Evolutionary conservation across 2,329 filamentous ascomycete genomes (phyloP).

Genomic region (Fusarium metavorans): DNA sequence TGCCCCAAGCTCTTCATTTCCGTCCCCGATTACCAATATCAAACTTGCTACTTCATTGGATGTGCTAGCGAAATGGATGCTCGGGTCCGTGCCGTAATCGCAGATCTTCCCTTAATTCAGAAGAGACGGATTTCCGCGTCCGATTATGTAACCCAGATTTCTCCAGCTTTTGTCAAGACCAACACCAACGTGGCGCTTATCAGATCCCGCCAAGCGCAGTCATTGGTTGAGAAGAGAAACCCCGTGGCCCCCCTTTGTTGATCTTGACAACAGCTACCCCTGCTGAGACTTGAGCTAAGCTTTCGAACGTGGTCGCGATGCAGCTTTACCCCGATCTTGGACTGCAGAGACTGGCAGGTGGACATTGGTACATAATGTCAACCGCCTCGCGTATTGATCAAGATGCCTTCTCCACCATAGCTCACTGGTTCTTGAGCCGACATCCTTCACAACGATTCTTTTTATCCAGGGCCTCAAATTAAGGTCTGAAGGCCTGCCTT

Average conservation of each 20-base stretch:
- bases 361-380: conserved; percentile 13
- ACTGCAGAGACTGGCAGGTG: neutral
- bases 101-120: neutral
- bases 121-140: neutral
- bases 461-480: neutral
- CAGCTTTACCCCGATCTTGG: neutral
- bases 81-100: neutral
- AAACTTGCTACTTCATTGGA: neutral
- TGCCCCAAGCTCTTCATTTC: conserved; percentile 3
- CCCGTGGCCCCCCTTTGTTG: neutral
- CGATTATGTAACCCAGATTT: conserved; percentile 16
- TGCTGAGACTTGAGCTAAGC: conserved; percentile 17
- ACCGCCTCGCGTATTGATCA: conserved; percentile 14
- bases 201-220: neutral
- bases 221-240: neutral
- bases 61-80: neutral
- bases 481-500: neutral
- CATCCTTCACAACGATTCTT: neutral
- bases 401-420: conserved; percentile 15
- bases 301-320: neutral
- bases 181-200: conserved; percentile 2
- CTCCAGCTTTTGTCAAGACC: neutral
- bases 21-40: conserved; percentile 10
- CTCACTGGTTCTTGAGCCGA: neutral
- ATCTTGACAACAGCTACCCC: conserved; percentile 11